Base-by-base conservation (phyloP, 1,284 basidiomycete species). In the Coniferiporia weirii region DNA sequence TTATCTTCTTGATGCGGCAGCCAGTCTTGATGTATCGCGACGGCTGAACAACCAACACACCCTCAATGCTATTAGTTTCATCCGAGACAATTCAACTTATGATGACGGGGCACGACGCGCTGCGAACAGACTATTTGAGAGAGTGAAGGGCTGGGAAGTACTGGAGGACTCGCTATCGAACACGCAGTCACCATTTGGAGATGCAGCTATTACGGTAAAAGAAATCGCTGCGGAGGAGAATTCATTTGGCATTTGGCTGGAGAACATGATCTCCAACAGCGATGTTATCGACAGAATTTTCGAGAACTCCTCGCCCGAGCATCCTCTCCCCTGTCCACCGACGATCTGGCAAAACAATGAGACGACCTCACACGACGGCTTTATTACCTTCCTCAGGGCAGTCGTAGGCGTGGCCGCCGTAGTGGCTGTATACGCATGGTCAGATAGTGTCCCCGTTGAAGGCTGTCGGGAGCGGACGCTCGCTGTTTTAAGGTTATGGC, bases 351-450 rank as follows among this genome's bases (percentile, higher is more conserved):
- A 49, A 20, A 49, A 38, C 4, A 49, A 52, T 54, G 34, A 59
- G 19, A 35, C 64, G 1, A 70, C 77, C 27, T 76, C 79, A 1
- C 81, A 84, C 67, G 77, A 78, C 38, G 81, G 84, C 53, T 87
- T 89, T 63, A 70, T 88, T 17, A 72, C 77, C 1, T 84, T 87
- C 62, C 72, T 87, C 19, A 77, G 84, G 60, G 84, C 84, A 0
- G 83, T 79, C 61, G 71, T 90, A 50, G 89, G 89, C 6, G 76
- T 90, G 3, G 77, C 83, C 3, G 77, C 78, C 51, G 82, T 89
- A 9, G 70, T 91, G n/a, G 83, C 83, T 1, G 85, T 88, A n/a
- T 85, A 84, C 66, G 85, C 85, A 6, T 91, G 87, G 85, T 81
- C 88, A 17, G 89, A 91, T 66, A 86, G 85, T 67, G 72, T 88